Base-by-base conservation (phyloP, 2,329 filamentous ascomycete genomes). In the Claviceps paspali region DNA sequence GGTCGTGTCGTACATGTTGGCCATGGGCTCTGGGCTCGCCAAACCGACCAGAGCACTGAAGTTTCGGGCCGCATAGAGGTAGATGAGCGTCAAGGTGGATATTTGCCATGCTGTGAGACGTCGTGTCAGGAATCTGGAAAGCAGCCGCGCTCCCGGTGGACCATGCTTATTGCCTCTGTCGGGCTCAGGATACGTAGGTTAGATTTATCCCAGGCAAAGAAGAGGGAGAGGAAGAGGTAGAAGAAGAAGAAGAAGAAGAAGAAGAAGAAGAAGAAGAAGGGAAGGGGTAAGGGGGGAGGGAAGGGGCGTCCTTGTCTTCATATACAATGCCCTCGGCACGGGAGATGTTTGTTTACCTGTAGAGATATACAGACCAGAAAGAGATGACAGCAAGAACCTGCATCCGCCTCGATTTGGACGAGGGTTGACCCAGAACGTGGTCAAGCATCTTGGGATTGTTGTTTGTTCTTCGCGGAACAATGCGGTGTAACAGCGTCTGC, bases 31-130 rank as follows among this genome's bases (percentile, higher is more conserved):
- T 4, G 91, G 88, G 46, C 81, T 87, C 47, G 94, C 86, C 36
- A 98, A 73, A 3, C 86, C 84, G 40, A 94, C 73, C 5, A 98
- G 73, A 45, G 92, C 92, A 54, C 83, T 87, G 50, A 98, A 92
- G 61, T 98, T 96, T 40, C 87, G 82, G 23, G 82, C 78, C 24
- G 87, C 71, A 54, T 98, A 98, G 40, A 96, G 76, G 59, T 86
- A 92, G 35, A 95, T 73, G 59, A 95, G 79, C 30, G 87, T 92
- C 33, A 88, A 64, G 45, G 92, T 77, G 21, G 93, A 71, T 2
- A 80, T 84, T 59, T 94, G 91, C 86, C 91, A 96, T 48, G 81
- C 69, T 5, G 87, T 94, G 41, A 95, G 66, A 40, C 72, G 71
- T 35, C 65, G 70, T 5, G 79, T 79, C 35, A 91, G 69, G 37